Conservation (phyloP, 257 asterid genomes). For the Echites panduratus region DNA sequence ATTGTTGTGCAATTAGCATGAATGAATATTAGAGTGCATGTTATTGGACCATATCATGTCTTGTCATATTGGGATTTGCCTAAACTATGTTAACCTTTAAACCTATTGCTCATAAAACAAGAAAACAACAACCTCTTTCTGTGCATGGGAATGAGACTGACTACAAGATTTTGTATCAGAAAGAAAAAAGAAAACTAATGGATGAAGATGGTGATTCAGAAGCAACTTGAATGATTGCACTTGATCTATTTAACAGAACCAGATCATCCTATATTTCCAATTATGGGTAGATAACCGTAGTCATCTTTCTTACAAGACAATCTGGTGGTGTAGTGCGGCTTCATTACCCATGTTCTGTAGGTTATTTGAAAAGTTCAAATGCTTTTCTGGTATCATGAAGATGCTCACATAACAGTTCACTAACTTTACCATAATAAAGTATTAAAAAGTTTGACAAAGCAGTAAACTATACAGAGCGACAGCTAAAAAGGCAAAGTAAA, state of each 20-base stretch:
- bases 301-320: background rate
- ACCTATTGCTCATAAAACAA: background rate
- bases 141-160: background rate
- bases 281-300: background rate
- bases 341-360: background rate
- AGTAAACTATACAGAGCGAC: background rate
- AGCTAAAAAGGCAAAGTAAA: background rate
- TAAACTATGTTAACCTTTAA: background rate
- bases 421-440: background rate
- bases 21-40: background rate
- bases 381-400: background rate
- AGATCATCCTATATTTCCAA: background rate
- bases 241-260: background rate
- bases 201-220: background rate
- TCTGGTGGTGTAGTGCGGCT: background rate
- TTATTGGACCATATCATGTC: background rate
- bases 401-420: background rate
- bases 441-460: background rate
- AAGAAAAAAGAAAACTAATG: background rate
- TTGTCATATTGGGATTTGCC: background rate
- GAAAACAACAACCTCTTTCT: background rate
- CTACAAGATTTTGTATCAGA: background rate
- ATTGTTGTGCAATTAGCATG: background rate
- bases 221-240: background rate
- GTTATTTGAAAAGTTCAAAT: background rate